Evolutionary conservation across 2,329 filamentous ascomycete species (phyloP).

Genomic region (Graphium sp.): DNA sequence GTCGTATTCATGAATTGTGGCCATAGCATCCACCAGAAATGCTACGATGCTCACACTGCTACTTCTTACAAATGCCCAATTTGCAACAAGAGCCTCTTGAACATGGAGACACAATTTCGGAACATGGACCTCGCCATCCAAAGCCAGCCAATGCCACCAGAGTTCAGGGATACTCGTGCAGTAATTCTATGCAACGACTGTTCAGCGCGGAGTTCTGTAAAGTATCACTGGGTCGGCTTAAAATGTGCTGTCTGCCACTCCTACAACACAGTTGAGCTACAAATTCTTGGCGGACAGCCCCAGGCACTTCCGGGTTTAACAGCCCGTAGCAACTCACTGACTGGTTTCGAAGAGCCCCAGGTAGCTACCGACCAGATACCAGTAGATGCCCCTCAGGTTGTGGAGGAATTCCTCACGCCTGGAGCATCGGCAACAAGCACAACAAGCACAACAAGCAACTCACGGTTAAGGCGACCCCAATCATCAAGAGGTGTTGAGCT

Average conservation of each 20-base stretch:
- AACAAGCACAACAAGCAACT: too few species aligned
- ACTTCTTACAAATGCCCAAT: slow-evolving; percentile 92
- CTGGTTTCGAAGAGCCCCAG: slow-evolving; percentile 8
- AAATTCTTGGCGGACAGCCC: slow-evolving; percentile 31
- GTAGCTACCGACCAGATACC: slow-evolving; percentile 10
- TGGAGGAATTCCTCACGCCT: too few species aligned
- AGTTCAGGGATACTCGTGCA: slow-evolving; percentile 65
- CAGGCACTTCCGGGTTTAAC: slow-evolving; percentile 4
- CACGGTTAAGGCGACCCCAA: too few species aligned
- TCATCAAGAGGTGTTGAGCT: too few species aligned
- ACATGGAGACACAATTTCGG: slow-evolving; percentile 92
- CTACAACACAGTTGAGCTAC: slow-evolving; percentile 52
- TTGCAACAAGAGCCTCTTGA: slow-evolving; percentile 89
- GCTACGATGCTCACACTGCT: slow-evolving; percentile 76
- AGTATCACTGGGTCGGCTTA: slow-evolving; percentile 87
- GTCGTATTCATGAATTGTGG: slow-evolving; percentile 94
- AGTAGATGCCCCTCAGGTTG: slow-evolving; percentile 4
- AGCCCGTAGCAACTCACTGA: neutral
- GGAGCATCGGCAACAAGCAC: too few species aligned
- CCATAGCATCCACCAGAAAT: slow-evolving; percentile 84
- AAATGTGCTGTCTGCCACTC: slow-evolving; percentile 65
- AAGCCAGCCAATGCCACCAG: slow-evolving; percentile 77
- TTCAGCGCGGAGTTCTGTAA: slow-evolving; percentile 67
- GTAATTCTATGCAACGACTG: slow-evolving; percentile 92
- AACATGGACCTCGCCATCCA: slow-evolving; percentile 79